These are phyloP conservation scores for Coemansia reversa DNA, from an alignment of 192 early-diverging fungal species.

Conservation along the genomic window DNA sequence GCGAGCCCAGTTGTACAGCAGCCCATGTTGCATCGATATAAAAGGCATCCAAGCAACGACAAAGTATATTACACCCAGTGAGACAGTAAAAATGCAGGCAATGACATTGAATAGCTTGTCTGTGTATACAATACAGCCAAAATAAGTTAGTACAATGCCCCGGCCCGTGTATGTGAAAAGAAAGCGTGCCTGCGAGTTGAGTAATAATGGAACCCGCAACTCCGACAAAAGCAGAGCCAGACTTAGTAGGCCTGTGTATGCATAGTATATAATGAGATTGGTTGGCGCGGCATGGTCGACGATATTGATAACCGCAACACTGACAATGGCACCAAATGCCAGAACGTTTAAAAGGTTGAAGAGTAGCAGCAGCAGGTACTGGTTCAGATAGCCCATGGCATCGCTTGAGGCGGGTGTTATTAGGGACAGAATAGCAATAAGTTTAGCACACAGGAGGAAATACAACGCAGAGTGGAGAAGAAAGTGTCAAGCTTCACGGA, in stretches of 20 bases:
- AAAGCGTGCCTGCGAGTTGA: constrained; percentile 54
- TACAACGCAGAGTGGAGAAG: not conserved
- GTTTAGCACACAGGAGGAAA: not conserved
- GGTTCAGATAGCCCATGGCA: constrained; percentile 49
- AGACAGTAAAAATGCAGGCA: constrained; percentile 50
- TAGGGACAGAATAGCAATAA: not conserved
- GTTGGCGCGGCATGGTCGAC: constrained; percentile 40
- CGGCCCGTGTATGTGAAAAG: constrained; percentile 59
- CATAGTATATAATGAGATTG: constrained; percentile 56
- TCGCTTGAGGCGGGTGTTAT: not conserved
- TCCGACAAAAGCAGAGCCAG: constrained; percentile 56
- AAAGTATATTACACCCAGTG: constrained; percentile 56
- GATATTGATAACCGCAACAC: constrained; percentile 46
- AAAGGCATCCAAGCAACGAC: constrained; percentile 56
- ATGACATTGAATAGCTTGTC: constrained; percentile 50
- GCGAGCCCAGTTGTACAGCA: constrained; percentile 46
- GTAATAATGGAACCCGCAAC: constrained; percentile 44
- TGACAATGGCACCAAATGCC: constrained; percentile 44
- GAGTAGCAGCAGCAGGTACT: constrained; percentile 45
- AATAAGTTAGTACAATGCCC: constrained; percentile 60
- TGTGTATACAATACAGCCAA: constrained; percentile 60
- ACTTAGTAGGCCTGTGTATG: constrained; percentile 50
- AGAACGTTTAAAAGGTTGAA: constrained; percentile 53
- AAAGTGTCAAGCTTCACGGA: not conserved
- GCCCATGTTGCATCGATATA: constrained; percentile 40